Evolutionary conservation across 2,329 filamentous ascomycete species (phyloP), one percentile per base, ranked within the genome.

Genomic region (Fusarium torulosum): DNA sequence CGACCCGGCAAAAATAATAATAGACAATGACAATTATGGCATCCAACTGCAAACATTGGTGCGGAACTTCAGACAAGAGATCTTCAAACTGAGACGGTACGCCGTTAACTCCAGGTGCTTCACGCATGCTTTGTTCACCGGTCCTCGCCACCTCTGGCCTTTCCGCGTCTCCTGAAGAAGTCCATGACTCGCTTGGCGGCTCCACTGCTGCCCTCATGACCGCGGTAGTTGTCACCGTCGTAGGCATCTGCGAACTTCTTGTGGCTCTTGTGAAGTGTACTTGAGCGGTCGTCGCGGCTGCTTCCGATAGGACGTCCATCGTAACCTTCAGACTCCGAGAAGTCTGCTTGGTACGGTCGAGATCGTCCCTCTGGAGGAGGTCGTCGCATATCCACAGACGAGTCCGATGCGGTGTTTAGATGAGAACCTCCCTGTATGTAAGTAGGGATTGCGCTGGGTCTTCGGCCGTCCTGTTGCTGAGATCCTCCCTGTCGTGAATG

Each of bases 161-260:
- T 93, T 56, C 92, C 93, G 76, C 94, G 88, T 77, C 94, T 87
- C 72, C 96, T 87, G 84, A 99, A 99, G 79, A 98, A 97, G 81
- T 99, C 95, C 94, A 99, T 98, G 38, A 99, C 96, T 76, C 93
- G 90, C 77, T 94, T 91, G 15, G 94, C 94, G 4, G 94, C 92
- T 57, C 93, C 93, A 67, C 90, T 95, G 78, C 92, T 96, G 43
- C 95, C 95, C 31, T 90, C 90, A 74, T 94, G 90, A 52, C 90
- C 87, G 53, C 84, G 84, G 35, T 82, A 84, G 64, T 85, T 86
- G 49, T 88, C 86, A 70, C 93, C 91, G 63, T 97, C 93, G 76
- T 97, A 97, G 3, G 92, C 93, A 73, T 97, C 94, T 2, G 88
- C 90, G 72, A 99, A 97, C 69, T 94, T 89, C 79, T 95, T 94